Base-by-base conservation (phyloP, 2,329 filamentous ascomycete genomes). In the Hortaea werneckii region DNA sequence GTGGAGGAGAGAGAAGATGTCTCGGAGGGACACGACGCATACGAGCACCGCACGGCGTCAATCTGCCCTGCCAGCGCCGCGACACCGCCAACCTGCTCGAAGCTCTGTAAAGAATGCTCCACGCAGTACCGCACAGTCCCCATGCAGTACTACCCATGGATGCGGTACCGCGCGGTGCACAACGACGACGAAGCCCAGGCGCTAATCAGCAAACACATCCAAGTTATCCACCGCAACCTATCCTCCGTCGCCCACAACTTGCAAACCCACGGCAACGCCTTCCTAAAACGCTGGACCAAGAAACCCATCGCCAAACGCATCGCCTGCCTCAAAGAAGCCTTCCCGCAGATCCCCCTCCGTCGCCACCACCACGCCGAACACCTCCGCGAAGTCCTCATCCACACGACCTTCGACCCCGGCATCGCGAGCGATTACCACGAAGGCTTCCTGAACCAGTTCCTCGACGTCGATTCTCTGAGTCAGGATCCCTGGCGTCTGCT, bases 251-350 rank as follows among this genome's bases (percentile, higher is more conserved):
- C 20, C 7, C 32, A 27, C 7, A 39, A 11, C 9, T 8, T 44
- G 6, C 8, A 38, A 9, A 37, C 13, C 4, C 37, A 52, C 20
- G 52, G 48, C 9, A 41, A 52, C 32, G 29, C 37, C 2, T 32
- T 52, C 12, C 10, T 41, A 11, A 47, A 44, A 20, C 20, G 37
- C 26, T 54, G 52, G 52, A 37, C 32, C 6, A 49, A 49, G 41
- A 42, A 38, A 11, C 42, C 41, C 12, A 6, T n/a, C 6, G 13
- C n/a, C 13, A 46, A 53, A 47, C 46, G 52, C 27, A 11, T 50
- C 5, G 26, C 50, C 4, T 27, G 20, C 10, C 38, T 41, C n/a
- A 10, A 12, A 10, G 32, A 9, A 12, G 50, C 47, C 2, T 47
- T 48, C 47, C 50, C 50, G 4, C 44, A 51, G 8, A 43, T 54